These are phyloP conservation scores for Fusarium haematococcum DNA, from an alignment of 2,329 filamentous ascomycete species.

Conservation along the genomic window DNA sequence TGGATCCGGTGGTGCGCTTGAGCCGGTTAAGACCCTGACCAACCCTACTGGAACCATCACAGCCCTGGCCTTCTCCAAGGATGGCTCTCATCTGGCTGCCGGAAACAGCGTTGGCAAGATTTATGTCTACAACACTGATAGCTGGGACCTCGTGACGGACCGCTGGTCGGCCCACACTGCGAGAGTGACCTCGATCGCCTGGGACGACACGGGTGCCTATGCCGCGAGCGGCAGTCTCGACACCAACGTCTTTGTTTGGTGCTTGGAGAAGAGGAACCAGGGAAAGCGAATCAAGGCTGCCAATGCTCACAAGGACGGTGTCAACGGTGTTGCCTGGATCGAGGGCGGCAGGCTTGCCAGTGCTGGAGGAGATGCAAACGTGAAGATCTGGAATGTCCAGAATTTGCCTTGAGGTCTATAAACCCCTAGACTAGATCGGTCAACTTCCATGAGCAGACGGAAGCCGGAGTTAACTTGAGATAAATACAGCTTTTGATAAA, in stretches of 20 bases:
- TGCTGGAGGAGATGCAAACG: constrained; percentile 85
- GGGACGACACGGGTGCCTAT: constrained; percentile 82
- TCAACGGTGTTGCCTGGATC: constrained; percentile 88
- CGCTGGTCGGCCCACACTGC: constrained; percentile 72
- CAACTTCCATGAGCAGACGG: constrained; percentile 12
- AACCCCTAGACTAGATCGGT: constrained; percentile 20
- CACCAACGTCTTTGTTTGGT: constrained; percentile 95
- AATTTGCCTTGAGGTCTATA: constrained; percentile 47
- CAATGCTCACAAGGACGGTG: constrained; percentile 96
- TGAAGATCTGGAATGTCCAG: constrained; percentile 82
- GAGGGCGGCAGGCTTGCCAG: constrained; percentile 78
- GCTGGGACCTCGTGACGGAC: constrained; percentile 82
- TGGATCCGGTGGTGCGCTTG: constrained; percentile 67
- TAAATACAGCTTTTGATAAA: constrained; percentile 22
- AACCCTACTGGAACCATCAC: constrained; percentile 80
- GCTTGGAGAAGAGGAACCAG: constrained; percentile 79
- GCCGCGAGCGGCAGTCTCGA: constrained; percentile 88
- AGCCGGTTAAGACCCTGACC: constrained; percentile 68
- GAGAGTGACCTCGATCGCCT: constrained; percentile 71
- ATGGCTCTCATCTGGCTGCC: constrained; percentile 82
- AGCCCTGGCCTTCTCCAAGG: constrained; percentile 82
- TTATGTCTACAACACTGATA: constrained; percentile 74
- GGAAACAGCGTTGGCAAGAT: constrained; percentile 91
- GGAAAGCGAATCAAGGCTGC: constrained; percentile 85
- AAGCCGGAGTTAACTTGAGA: constrained; percentile 12